Conservation (phyloP, 2,329 filamentous ascomycete genomes). For the Colletotrichum siamense region DNA sequence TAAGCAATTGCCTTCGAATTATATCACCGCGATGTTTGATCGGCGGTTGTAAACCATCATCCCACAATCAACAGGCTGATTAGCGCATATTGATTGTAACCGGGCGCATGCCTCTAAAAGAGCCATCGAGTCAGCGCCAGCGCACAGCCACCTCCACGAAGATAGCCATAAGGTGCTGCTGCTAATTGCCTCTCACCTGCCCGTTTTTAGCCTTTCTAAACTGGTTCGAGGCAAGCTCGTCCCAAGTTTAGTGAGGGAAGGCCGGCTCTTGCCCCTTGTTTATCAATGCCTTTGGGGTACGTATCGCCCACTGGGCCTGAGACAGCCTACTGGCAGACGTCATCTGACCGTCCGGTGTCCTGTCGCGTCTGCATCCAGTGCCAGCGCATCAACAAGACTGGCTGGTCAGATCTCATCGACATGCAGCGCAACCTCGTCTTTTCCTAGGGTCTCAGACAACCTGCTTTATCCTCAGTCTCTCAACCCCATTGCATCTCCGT, state of each 20-base stretch:
- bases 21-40: neutral
- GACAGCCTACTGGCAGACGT: neutral
- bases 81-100: neutral
- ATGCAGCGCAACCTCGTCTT: neutral
- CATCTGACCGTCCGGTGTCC: neutral
- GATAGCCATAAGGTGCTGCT: neutral
- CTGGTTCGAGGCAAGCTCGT: neutral
- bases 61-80: neutral
- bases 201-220: neutral
- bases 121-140: neutral
- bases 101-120: neutral
- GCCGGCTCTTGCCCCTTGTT: neutral
- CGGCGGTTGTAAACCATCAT: neutral
- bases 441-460: neutral
- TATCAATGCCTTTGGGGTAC: neutral
- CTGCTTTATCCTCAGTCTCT: neutral
- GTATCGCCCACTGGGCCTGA: neutral
- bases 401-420: neutral
- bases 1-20: neutral
- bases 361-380: neutral
- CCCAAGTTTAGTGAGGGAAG: neutral
- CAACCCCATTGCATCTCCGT: accelerated
- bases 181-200: neutral
- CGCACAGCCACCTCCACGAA: neutral
- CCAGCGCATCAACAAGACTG: neutral